Evolutionary conservation across 164 flowering plant genomes (phyloP), one percentile per base, ranked within the genome.

Genomic region (Malania oleifera): DNA sequence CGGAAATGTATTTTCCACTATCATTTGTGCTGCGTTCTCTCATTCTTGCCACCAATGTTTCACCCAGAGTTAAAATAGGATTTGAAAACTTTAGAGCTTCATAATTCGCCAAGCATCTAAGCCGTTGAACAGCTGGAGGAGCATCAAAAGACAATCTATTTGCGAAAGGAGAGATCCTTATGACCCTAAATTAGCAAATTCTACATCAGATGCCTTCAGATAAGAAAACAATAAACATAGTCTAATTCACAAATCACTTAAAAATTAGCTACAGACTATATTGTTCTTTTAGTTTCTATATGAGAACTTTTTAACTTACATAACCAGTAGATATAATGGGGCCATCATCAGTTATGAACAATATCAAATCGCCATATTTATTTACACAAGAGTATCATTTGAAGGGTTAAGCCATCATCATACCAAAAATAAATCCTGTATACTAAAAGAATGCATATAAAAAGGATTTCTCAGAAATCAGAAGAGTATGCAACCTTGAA

Each of bases 101-200:
- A 73, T 82, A 95, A 64, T 95, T 95, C 55, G 97, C 96, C 80
- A 91, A 77, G 77, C 99, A 95, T 73, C 99, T 77, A 52, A 88
- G 93, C 25, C 82, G 74, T 63, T 95, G 99, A 53, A 91, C 90
- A 29, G 81, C 80, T 50, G 93, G 80, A 66, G 97, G 99, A 63
- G 84, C 88, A 78, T 86, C 93, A 62, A 80, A 74, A 60, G 99
- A 86, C 67, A 95, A 64, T 15, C 97, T 82, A 73, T 95, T 95
- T 60, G 99, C 97, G 70, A 95, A 95, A 37, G 99, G 99, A 23
- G 99, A 91, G 50, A 95, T 91, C 75, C 99, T 77, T 72, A 95
- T 78, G 29, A 91, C 62, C 85, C 99, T 95, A 79, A 37, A 24
- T 60, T 47, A 55, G 19, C 25, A 54, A 47, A 34, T 25, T 45